phyloP scores from a whole-genome alignment of 495 filamentous ascomycete species.

The Penicillium flavigenum region DNA sequence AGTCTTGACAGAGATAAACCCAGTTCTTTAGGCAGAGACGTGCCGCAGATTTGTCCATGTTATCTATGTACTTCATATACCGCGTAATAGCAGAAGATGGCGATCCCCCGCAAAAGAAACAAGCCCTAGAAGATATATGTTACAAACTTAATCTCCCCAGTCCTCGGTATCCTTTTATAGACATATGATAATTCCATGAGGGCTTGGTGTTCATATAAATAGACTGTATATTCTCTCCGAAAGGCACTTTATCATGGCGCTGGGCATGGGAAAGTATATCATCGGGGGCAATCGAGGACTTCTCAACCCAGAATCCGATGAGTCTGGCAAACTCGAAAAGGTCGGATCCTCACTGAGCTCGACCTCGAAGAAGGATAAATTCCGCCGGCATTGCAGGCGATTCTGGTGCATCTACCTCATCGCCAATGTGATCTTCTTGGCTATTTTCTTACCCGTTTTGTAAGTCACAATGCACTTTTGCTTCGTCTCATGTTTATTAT shows the following conservation, averaged over 20 bases:
- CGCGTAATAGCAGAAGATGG: neutral
- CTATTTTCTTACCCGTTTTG: slow-evolving; percentile 41
- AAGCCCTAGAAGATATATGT: neutral
- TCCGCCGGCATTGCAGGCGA: slow-evolving; percentile 36
- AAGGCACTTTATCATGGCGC: neutral
- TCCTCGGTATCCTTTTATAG: slow-evolving; percentile 3
- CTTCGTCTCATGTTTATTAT: neutral
- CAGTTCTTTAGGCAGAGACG: neutral
- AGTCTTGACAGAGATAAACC: neutral
- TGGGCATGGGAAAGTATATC: slow-evolving; percentile 4
- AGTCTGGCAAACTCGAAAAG: slow-evolving; percentile 20
- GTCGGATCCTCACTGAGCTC: slow-evolving; percentile 17
- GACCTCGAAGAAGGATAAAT: slow-evolving; percentile 18
- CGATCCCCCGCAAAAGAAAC: slow-evolving; percentile 9
- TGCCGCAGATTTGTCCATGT: neutral
- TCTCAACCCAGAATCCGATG: neutral
- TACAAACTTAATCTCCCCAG: slow-evolving; percentile 2
- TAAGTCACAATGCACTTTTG: slow-evolving; percentile 8
- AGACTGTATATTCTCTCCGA: neutral
- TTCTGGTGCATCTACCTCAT: slow-evolving; percentile 44
- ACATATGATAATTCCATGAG: slow-evolving; percentile 5
- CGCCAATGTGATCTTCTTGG: slow-evolving; percentile 38
- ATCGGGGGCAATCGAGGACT: slow-evolving; percentile 11
- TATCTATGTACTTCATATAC: neutral
- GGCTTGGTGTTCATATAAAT: slow-evolving; percentile 1